Evolutionary conservation across 495 filamentous ascomycete species (phyloP), one percentile per base, ranked within the genome.

Genomic region (Schizothecium vesticola): DNA sequence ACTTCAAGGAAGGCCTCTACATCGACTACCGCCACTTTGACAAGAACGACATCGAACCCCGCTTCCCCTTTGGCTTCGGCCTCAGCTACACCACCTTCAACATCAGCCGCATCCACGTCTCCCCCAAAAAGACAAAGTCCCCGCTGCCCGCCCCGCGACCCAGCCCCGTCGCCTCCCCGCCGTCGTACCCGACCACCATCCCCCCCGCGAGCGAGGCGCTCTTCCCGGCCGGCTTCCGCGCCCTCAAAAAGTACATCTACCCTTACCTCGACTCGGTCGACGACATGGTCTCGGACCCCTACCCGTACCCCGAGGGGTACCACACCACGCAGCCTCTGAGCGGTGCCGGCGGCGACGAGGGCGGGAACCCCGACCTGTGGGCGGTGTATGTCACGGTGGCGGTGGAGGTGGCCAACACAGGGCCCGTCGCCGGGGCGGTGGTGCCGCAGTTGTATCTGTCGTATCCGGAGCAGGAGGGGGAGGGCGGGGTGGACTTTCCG

Each of bases 21-120:
- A 87, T 96, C 73, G 94, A 97, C 76, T 96, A 98, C 75, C 90
- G 94, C 9, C 85, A 96, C 70, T 97, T 97, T 74, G 95, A 98
- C 81, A 90, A 88, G 70, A 69, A 85, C 36, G 74, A 78, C 22
- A 87, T 94, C 69, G 75, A 78, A 3, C 92, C 92, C 0, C 86
- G 88, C 7, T 94, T 85, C 72, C 87, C 90, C 71, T 96, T 96
- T 72, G 92, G 92, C 0, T 94, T 87, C 67, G 92, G 92, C 0
- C 83, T 95, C 3, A 88, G 86, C 51, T 96, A 97, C 78, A 95
- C 94, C 1, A 87, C 79, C 0, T 99, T 96, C 76, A 80, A 88
- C n/a, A 84, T 93, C 67, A 80, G 82, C 19, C 81, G 89, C 51
- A 77, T 92, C 9, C 71, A 78, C 2, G 81, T 95, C 56, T 79